Conservation (phyloP, 2,329 filamentous ascomycete species). For the Penicillium occitanis region DNA sequence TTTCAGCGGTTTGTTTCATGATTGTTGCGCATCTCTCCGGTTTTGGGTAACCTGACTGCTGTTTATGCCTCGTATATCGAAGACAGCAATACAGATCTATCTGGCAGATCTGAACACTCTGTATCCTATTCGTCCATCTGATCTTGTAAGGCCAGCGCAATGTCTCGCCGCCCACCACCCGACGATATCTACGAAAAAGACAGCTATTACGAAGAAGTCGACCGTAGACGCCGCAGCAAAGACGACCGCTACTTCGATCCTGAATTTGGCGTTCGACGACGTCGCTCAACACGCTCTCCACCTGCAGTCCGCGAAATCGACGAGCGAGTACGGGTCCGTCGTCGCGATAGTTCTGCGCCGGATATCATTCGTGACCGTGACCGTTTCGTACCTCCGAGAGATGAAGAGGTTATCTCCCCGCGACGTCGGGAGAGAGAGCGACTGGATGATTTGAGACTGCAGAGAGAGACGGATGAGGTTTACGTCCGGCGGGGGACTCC, state of each 20-base stretch:
- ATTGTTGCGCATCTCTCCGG: not conserved
- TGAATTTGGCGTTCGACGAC: slow-evolving; percentile 26
- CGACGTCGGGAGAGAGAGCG: slow-evolving; percentile 30
- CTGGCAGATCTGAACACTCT: not conserved
- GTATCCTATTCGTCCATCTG: not conserved
- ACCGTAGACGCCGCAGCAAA: slow-evolving; percentile 25
- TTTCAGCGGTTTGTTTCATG: slow-evolving; percentile 1
- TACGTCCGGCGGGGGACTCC: slow-evolving; percentile 15
- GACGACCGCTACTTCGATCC: slow-evolving; percentile 32
- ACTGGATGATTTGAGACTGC: slow-evolving; percentile 28
- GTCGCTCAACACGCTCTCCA: slow-evolving; percentile 34
- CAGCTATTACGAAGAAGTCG: slow-evolving; percentile 28
- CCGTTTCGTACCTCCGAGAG: slow-evolving; percentile 25
- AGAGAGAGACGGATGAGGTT: slow-evolving; percentile 24
- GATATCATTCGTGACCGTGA: slow-evolving; percentile 32
- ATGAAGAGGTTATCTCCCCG: slow-evolving; percentile 8
- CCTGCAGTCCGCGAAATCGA: slow-evolving; percentile 45
- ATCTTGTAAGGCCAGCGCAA: slow-evolving; percentile 20
- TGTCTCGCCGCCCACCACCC: slow-evolving; percentile 34
- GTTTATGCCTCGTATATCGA: slow-evolving; percentile 5
- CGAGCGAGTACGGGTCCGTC: slow-evolving; percentile 41
- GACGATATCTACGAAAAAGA: slow-evolving; percentile 34
- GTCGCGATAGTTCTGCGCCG: slow-evolving; percentile 34
- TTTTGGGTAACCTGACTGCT: not conserved
- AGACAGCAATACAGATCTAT: not conserved